phyloP scores from a whole-genome alignment of 2,329 filamentous ascomycete genomes.

The Aspergillus sp. region DNA sequence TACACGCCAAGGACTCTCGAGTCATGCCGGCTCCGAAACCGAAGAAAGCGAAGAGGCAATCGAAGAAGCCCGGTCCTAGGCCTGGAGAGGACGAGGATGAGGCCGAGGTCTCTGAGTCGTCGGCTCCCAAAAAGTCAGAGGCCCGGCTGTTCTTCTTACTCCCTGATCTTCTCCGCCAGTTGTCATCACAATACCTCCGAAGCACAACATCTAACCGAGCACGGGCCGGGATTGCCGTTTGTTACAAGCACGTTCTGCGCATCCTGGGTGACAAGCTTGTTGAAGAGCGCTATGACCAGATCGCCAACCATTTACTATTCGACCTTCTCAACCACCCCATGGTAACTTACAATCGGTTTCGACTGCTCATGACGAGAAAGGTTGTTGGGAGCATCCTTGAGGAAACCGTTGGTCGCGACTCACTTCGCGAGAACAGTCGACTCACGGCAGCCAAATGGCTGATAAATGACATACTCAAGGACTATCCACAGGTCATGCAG shows the following conservation, averaged over 20 bases:
- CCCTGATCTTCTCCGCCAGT: conserved; percentile 71
- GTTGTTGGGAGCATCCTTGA: conserved; percentile 83
- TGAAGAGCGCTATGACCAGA: conserved; percentile 76
- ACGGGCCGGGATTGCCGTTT: conserved; percentile 79
- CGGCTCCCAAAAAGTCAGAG: conserved; percentile 68
- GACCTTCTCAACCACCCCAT: conserved; percentile 76
- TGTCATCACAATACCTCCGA: conserved; percentile 79
- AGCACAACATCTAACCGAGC: conserved; percentile 75
- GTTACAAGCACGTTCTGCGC: conserved; percentile 78
- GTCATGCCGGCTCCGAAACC: conserved; percentile 56
- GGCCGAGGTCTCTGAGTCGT: conserved; percentile 72
- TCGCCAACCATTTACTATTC: conserved; percentile 75
- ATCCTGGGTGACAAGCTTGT: conserved; percentile 79
- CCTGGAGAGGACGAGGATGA: conserved; percentile 72
- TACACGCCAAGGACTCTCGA: conserved; percentile 64
- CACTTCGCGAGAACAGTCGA: conserved; percentile 88
- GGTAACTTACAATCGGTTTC: conserved; percentile 81
- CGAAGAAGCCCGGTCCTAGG: conserved; percentile 58
- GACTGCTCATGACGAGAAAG: conserved; percentile 77
- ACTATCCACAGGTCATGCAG: conserved; percentile 86
- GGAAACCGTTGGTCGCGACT: conserved; percentile 74
- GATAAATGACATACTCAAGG: conserved; percentile 86
- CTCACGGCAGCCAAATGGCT: conserved; percentile 76
- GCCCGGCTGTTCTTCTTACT: conserved; percentile 72
- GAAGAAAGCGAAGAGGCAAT: conserved; percentile 72